Evolutionary conservation across 1,139 yeast species (phyloP).

Genomic region (Geotrichum siamense): DNA sequence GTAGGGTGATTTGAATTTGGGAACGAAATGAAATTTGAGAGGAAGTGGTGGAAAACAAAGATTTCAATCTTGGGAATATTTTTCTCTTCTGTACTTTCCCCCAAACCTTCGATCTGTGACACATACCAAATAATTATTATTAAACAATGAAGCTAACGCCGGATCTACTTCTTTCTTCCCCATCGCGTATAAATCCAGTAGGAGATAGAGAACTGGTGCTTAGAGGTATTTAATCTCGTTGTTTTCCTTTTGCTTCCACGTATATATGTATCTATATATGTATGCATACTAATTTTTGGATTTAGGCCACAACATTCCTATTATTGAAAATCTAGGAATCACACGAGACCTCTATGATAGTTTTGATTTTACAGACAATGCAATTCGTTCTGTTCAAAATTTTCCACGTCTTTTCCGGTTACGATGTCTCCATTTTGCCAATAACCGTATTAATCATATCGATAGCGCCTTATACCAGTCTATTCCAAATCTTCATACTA

Average conservation of each 20-base stretch:
- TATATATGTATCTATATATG: too few species aligned
- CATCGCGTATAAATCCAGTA: constrained; percentile 43
- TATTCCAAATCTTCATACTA: constrained; percentile 42
- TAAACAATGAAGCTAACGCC: constrained; percentile 48
- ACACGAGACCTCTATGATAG: constrained; percentile 44
- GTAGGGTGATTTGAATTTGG: too few species aligned
- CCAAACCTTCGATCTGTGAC: constrained; percentile 1
- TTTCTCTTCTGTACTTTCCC: not conserved
- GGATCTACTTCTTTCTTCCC: constrained; percentile 43
- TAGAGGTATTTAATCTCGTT: constrained; percentile 30
- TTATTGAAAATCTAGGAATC: constrained; percentile 41
- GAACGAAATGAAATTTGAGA: not conserved
- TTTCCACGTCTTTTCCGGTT: constrained; percentile 45
- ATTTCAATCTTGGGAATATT: not conserved
- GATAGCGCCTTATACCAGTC: constrained; percentile 33
- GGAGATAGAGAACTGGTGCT: constrained; percentile 42
- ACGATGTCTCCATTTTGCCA: constrained; percentile 48
- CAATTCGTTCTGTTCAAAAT: constrained; percentile 46
- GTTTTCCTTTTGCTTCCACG: not conserved
- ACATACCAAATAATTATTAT: constrained; percentile 1
- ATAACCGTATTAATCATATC: constrained; percentile 46
- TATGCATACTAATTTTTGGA: too few species aligned
- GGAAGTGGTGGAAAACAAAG: not conserved
- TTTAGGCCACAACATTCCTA: constrained; percentile 34
- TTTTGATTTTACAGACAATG: constrained; percentile 64